phyloP scores from a whole-genome alignment of 345 rosid genomes.

The Barbarea vulgaris region DNA sequence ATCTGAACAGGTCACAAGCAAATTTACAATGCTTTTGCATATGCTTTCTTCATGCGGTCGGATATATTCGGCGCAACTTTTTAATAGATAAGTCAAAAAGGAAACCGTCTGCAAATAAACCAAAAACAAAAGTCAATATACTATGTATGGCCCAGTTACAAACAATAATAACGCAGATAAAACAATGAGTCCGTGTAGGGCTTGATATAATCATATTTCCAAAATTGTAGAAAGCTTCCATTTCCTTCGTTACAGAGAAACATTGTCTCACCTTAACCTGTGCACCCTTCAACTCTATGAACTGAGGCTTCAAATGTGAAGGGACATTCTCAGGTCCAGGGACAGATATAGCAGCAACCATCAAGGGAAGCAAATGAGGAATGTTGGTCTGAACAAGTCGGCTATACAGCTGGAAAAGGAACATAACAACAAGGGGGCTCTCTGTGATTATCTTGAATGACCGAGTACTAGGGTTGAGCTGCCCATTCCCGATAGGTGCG shows the following conservation, averaged over 20 bases:
- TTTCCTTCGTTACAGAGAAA: slow-evolving; percentile 3
- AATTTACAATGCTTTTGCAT: slow-evolving; percentile 94
- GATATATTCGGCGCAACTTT: slow-evolving; percentile 94
- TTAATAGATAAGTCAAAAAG: slow-evolving; percentile 90
- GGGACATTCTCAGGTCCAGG: slow-evolving; percentile 95
- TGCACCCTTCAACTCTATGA: slow-evolving; percentile 95
- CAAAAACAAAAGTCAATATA: slow-evolving; percentile 31
- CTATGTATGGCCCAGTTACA: background rate
- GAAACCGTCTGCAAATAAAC: slow-evolving; percentile 83
- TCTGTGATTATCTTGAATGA: slow-evolving; percentile 97
- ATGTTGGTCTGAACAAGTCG: slow-evolving; percentile 97
- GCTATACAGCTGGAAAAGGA: slow-evolving; percentile 87
- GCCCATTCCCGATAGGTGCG: slow-evolving; percentile 63
- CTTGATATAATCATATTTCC: background rate
- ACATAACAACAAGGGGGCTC: slow-evolving; percentile 99
- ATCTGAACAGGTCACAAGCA: slow-evolving; percentile 98
- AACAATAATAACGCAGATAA: slow-evolving; percentile 1
- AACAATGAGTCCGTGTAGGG: background rate
- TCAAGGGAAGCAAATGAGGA: slow-evolving; percentile 86
- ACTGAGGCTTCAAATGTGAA: slow-evolving; percentile 79
- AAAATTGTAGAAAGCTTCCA: slow-evolving; percentile 3
- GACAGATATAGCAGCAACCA: slow-evolving; percentile 98
- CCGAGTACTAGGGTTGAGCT: slow-evolving; percentile 88
- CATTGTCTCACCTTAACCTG: slow-evolving; percentile 85
- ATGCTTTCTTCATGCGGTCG: slow-evolving; percentile 97